A percentile compares a stretch with the other conserved stretches of the same genome.
phyloP scores from a whole-genome alignment of 1,284 basidiomycete genomes.

The Heterobasidion irregulare region DNA sequence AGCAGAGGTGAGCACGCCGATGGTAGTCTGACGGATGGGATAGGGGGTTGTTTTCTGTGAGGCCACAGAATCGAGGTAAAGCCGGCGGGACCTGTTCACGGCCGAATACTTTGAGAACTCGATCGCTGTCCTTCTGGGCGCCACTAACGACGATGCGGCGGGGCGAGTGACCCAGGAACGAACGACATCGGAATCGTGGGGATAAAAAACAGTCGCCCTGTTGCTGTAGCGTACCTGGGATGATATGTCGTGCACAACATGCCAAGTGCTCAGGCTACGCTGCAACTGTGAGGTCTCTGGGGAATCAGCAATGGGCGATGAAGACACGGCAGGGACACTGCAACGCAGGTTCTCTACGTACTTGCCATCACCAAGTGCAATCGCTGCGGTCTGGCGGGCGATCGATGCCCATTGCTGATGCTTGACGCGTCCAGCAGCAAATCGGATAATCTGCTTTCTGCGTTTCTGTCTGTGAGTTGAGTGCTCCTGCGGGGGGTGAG shows the following conservation, averaged over 20 bases:
- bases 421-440: constrained; percentile 9
- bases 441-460: not conserved
- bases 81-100: constrained; percentile 24
- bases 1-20: constrained; percentile 39
- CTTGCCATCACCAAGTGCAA: constrained; percentile 37
- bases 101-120: constrained; percentile 25
- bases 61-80: constrained; percentile 6
- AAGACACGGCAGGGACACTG: constrained; percentile 9
- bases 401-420: constrained; percentile 22
- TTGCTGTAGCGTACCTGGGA: constrained; percentile 27
- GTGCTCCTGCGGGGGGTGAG: no score
- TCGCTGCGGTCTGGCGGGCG: constrained; percentile 30
- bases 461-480: not conserved
- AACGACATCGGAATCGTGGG: constrained; percentile 23
- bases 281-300: constrained; percentile 7
- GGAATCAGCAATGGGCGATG: constrained; percentile 8
- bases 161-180: not conserved
- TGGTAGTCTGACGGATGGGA: constrained; percentile 16
- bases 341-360: constrained; percentile 30
- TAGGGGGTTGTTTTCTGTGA: constrained; percentile 12
- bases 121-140: constrained; percentile 11
- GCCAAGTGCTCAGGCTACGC: constrained; percentile 6
- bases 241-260: constrained; percentile 27
- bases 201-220: constrained; percentile 32
- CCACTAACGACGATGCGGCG: not conserved